These are phyloP conservation scores for Apiospora hydei DNA, from an alignment of 2,329 filamentous ascomycete genomes.

Conservation along the genomic window DNA sequence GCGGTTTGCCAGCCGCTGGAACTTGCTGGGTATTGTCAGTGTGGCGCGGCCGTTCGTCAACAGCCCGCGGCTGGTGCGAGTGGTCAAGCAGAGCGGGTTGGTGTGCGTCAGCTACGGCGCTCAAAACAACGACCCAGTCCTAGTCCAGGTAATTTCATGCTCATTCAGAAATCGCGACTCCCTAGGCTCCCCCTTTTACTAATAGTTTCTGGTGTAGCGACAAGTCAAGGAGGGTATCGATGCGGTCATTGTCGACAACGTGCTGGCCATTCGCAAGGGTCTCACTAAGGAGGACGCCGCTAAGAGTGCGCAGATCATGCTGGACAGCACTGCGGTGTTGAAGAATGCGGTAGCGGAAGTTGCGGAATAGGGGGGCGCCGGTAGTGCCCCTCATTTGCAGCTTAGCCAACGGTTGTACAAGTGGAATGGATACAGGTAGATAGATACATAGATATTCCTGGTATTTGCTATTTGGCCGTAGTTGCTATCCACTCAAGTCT, in stretches of 20 bases:
- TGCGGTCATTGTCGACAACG: conserved; percentile 95
- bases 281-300: conserved; percentile 62
- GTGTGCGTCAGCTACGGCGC: conserved; percentile 96
- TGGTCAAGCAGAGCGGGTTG: conserved; percentile 92
- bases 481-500: background rate
- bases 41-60: conserved; percentile 89
- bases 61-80: conserved; percentile 85
- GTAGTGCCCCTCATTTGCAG: conserved; percentile 2
- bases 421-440: background rate
- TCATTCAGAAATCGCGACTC: background rate
- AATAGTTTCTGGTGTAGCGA: conserved; percentile 56
- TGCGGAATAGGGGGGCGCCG: conserved; percentile 18
- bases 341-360: conserved; percentile 4
- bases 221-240: conserved; percentile 97
- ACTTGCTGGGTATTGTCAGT: conserved; percentile 88
- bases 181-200: background rate
- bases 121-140: conserved; percentile 84
- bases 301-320: background rate
- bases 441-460: background rate
- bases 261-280: conserved; percentile 90
- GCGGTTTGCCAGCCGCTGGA: conserved; percentile 94
- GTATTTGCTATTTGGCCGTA: background rate
- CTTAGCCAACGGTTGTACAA: background rate
- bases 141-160: conserved; percentile 75
- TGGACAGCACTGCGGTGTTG: background rate